These are phyloP conservation scores for Solanum lycopersicoides DNA, from an alignment of 257 asterid species.

Conservation along the genomic window DNA sequence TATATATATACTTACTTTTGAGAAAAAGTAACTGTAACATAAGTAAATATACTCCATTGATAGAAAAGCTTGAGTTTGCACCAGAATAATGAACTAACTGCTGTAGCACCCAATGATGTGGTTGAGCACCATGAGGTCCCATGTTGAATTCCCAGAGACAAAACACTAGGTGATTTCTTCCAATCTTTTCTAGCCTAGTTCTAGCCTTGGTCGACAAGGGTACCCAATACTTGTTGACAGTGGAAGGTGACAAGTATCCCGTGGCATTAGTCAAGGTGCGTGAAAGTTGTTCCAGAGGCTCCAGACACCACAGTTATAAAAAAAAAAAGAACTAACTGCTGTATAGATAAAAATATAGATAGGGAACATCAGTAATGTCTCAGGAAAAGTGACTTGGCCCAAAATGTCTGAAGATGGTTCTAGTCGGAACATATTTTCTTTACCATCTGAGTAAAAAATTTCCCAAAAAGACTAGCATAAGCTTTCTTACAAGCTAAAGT, in stretches of 20 bases:
- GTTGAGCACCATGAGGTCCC: background rate
- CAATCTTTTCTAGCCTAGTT: background rate
- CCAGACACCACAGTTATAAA: accelerated
- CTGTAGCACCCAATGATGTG: background rate
- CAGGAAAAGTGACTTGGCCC: background rate
- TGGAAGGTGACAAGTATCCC: background rate
- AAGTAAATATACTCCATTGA: background rate
- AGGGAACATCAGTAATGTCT: background rate
- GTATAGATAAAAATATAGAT: background rate
- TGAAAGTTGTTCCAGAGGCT: background rate
- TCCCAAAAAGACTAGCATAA: background rate
- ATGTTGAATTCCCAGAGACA: background rate
- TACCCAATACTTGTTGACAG: background rate
- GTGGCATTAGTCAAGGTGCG: background rate
- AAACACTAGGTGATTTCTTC: background rate
- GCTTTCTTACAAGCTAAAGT: background rate
- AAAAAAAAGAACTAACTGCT: background rate
- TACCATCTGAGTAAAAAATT: background rate
- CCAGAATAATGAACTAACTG: background rate
- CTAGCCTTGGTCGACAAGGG: accelerated
- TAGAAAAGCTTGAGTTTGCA: background rate
- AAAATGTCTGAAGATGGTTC: background rate
- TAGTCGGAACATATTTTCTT: background rate
- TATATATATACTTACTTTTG: background rate
- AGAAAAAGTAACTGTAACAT: background rate